These are phyloP conservation scores for Populus trichocarpa DNA, from an alignment of 441 rosid species.

Conservation along the genomic window DNA sequence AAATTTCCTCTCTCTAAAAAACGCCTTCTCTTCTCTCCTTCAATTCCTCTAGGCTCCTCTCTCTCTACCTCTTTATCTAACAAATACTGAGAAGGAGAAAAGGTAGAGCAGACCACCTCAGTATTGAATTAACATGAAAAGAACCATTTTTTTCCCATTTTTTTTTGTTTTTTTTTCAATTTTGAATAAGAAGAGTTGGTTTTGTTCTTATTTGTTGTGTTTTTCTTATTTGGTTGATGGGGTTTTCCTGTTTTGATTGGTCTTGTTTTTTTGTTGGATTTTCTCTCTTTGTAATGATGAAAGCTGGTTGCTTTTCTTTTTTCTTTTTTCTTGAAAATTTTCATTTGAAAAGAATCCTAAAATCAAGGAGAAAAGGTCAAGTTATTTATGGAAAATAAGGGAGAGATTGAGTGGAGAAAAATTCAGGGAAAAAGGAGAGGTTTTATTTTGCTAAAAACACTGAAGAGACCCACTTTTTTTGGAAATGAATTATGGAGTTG, in stretches of 20 bases:
- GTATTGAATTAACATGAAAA: neutral
- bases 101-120: neutral
- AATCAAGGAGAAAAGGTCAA: conserved; percentile 36
- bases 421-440: conserved; percentile 15
- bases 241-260: neutral
- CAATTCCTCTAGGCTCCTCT: neutral
- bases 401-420: conserved; percentile 29
- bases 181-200: neutral
- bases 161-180: neutral
- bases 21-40: neutral
- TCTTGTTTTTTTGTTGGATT: neutral
- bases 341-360: conserved; percentile 23
- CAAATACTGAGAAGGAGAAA: neutral
- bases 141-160: neutral
- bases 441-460: conserved; percentile 24
- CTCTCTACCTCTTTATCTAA: neutral
- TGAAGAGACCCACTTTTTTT: conserved; percentile 36
- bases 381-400: conserved; percentile 13
- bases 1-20: neutral
- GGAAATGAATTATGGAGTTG: conserved; percentile 29
- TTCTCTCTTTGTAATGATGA: neutral
- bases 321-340: neutral
- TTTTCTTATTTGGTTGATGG: neutral
- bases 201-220: neutral
- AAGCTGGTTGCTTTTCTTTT: neutral